Conservation (phyloP, 106 monocot species). For the Apostasia shenzhenica region DNA sequence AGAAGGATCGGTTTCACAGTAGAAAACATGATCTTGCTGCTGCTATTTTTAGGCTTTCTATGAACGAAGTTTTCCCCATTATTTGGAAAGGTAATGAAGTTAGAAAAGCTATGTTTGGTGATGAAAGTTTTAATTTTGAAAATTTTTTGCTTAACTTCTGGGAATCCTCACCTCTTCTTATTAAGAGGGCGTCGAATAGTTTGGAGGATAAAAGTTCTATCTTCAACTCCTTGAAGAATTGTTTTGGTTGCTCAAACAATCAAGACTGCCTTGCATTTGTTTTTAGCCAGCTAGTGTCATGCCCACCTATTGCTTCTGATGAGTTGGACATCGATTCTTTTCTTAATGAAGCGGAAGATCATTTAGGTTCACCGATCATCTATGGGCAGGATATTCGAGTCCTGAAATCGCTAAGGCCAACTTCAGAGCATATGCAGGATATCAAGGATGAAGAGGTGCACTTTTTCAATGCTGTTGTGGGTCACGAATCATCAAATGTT, state of each 20-base stretch:
- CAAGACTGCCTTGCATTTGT: conserved; percentile 29
- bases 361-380: conserved; percentile 49
- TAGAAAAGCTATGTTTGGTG: conserved; percentile 45
- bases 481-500: conserved; percentile 7
- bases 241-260: conserved; percentile 26
- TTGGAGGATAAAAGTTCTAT: conserved; percentile 10
- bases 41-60: conserved; percentile 75
- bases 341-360: conserved; percentile 35
- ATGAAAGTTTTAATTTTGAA: conserved; percentile 23
- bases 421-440: background rate
- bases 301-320: conserved; percentile 72
- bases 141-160: conserved; percentile 48
- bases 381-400: conserved; percentile 73
- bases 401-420: conserved; percentile 32
- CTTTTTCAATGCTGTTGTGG: conserved; percentile 18
- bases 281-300: conserved; percentile 37
- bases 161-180: conserved; percentile 58
- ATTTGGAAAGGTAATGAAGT: conserved; percentile 22
- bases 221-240: conserved; percentile 30
- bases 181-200: conserved; percentile 16
- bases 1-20: conserved; percentile 2
- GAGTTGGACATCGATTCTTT: conserved; percentile 63
- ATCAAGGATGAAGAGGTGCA: conserved; percentile 37
- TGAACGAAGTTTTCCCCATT: conserved; percentile 19
- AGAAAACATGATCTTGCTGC: conserved; percentile 42